Conservation (phyloP, 495 filamentous ascomycete species). For the Xanthoparmelia taractica region DNA sequence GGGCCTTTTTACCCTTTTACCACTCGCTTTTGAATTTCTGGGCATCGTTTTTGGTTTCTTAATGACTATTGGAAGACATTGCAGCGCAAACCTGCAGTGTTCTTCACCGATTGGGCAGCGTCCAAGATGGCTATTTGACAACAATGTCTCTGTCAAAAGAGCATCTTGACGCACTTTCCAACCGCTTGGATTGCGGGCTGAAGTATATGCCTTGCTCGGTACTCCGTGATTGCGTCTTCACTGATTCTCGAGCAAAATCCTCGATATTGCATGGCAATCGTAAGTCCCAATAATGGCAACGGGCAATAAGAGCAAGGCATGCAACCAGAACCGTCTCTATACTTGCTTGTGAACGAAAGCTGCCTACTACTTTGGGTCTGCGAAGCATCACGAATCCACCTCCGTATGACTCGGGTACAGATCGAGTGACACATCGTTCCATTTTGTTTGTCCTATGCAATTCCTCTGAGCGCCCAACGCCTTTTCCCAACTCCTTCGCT, state of each 20-base stretch:
- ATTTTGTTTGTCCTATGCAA: neutral
- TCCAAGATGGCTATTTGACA: neutral
- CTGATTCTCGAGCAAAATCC: neutral
- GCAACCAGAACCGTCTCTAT: neutral
- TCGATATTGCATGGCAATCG: too few species aligned
- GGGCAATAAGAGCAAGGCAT: neutral
- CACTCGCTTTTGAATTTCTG: neutral
- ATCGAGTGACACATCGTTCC: neutral
- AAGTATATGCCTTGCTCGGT: neutral
- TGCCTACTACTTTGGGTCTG: neutral
- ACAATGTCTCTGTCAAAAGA: neutral
- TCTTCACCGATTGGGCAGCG: neutral
- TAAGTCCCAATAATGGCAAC: too few species aligned
- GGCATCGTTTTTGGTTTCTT: neutral
- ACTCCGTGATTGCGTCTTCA: too few species aligned
- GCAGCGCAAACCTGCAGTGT: neutral
- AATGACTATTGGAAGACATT: neutral
- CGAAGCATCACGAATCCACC: neutral
- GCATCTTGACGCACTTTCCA: neutral
- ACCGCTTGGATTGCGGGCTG: neutral
- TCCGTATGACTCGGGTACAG: neutral
- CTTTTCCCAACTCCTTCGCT: constrained; percentile 10
- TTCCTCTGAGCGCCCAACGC: neutral
- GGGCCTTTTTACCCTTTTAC: neutral
- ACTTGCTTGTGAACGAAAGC: neutral